phyloP scores from a whole-genome alignment of 306 rosid genomes.

The Medicago arabica region DNA sequence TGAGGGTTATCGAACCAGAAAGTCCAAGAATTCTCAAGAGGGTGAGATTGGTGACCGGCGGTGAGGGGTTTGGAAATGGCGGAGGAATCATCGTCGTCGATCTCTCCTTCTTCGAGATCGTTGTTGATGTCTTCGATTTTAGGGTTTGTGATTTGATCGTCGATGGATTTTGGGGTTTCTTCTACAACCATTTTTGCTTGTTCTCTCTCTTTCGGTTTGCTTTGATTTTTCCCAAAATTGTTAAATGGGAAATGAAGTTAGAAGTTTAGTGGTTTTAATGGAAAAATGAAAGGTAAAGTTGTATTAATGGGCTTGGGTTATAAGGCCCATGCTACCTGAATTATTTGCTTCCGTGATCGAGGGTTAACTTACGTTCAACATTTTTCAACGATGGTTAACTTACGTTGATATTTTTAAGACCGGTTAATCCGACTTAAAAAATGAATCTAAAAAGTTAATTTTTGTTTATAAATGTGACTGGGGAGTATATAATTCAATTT shows the following conservation, averaged over 20 bases:
- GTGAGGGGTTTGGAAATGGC: slow-evolving; percentile 56
- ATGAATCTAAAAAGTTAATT: too few relatives aligned
- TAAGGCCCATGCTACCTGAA: too few relatives aligned
- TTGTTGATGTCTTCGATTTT: slow-evolving; percentile 45
- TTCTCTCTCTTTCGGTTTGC: neutral
- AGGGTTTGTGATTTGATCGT: slow-evolving; percentile 50
- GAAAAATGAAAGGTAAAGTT: neutral
- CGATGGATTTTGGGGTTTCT: slow-evolving; percentile 54
- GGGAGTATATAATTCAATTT: too few relatives aligned
- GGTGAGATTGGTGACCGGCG: slow-evolving; percentile 55
- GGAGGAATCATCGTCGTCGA: slow-evolving; percentile 59
- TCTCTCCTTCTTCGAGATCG: slow-evolving; percentile 83
- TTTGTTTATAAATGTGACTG: too few relatives aligned
- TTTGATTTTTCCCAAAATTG: too few relatives aligned
- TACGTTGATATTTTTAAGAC: too few relatives aligned
- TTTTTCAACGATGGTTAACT: too few relatives aligned
- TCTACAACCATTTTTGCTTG: slow-evolving; percentile 62
- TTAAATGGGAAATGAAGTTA: neutral
- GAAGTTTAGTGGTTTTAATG: neutral
- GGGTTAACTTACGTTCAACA: too few relatives aligned
- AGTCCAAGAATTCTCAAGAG: slow-evolving; percentile 90
- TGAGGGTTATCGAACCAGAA: slow-evolving; percentile 91
- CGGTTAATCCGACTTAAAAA: too few relatives aligned
- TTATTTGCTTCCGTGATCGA: too few relatives aligned
- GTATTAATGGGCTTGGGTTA: too few relatives aligned